Evolutionary conservation across 2,329 filamentous ascomycete species (phyloP).

Genomic region (Epichloe bromicola): DNA sequence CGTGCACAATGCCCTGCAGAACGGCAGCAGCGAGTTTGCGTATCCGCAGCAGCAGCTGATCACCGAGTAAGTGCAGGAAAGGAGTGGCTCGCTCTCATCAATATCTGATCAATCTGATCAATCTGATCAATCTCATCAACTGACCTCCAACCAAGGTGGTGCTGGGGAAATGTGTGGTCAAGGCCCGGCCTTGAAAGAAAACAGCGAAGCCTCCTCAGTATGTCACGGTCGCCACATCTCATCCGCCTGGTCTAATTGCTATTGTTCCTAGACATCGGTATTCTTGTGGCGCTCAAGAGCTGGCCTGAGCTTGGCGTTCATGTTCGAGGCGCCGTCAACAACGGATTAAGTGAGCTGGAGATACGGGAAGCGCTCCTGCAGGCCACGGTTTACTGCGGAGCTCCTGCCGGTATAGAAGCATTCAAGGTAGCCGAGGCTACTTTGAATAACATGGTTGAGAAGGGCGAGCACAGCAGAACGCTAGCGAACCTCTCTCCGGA

Average conservation of each 20-base stretch:
- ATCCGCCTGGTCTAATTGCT: background rate
- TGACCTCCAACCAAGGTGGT: conserved; percentile 11
- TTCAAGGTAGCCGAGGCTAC: conserved; percentile 14
- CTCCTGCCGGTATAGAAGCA: conserved; percentile 27
- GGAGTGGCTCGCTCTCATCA: no score
- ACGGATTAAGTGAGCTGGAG: conserved; percentile 44
- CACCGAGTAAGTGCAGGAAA: conserved; percentile 27
- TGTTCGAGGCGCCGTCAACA: conserved; percentile 46
- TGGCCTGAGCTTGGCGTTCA: conserved; percentile 46
- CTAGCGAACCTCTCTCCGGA: background rate
- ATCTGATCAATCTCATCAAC: no score
- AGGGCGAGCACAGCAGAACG: conserved; percentile 10
- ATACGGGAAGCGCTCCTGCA: conserved; percentile 39
- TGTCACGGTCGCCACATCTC: background rate
- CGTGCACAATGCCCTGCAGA: conserved; percentile 40
- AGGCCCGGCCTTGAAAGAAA: conserved; percentile 47
- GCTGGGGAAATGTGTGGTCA: conserved; percentile 50
- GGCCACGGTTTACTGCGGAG: conserved; percentile 27
- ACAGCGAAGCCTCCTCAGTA: conserved; percentile 34
- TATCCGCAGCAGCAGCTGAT: conserved; percentile 37
- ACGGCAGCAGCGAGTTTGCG: conserved; percentile 19
- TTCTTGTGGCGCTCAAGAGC: conserved; percentile 48
- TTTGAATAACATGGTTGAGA: conserved; percentile 14
- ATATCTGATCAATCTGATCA: no score
- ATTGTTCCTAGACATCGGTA: conserved; percentile 27